phyloP scores from a whole-genome alignment of 2,329 filamentous ascomycete species.

The Bipolaris bicolor region DNA sequence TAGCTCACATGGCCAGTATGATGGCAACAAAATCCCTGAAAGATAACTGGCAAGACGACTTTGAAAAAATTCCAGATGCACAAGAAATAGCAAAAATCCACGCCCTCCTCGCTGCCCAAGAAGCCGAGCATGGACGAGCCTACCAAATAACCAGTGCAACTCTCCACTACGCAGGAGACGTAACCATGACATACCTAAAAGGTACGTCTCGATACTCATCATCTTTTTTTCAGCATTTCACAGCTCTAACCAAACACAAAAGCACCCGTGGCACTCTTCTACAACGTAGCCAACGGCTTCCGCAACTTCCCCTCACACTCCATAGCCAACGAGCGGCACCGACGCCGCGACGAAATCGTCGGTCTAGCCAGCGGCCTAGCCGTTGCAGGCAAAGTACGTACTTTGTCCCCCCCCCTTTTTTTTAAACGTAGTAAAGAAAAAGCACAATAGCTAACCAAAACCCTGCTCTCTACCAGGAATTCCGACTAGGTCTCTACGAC shows the following conservation, averaged over 20 bases:
- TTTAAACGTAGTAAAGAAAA: neutral
- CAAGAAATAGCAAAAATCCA: slow-evolving; percentile 7
- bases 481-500: slow-evolving; percentile 75
- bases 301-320: slow-evolving; percentile 26
- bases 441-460: neutral
- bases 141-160: slow-evolving; percentile 25
- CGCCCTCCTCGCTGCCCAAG: slow-evolving; percentile 8
- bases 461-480: slow-evolving; percentile 54
- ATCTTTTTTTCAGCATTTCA: neutral
- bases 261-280: slow-evolving; percentile 30
- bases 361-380: slow-evolving; percentile 73
- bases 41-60: slow-evolving; percentile 13
- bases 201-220: neutral
- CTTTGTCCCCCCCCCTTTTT: too few species aligned
- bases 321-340: slow-evolving; percentile 20
- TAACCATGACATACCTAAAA: slow-evolving; percentile 17
- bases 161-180: slow-evolving; percentile 19
- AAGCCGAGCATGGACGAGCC: slow-evolving; percentile 18
- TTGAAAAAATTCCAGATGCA: neutral
- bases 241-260: neutral
- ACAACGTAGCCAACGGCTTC: slow-evolving; percentile 29
- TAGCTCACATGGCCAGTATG: slow-evolving; percentile 20
- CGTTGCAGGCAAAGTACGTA: slow-evolving; percentile 66
- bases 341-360: slow-evolving; percentile 52
- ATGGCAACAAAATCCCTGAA: slow-evolving; percentile 27